Evolutionary conservation across 306 rosid genomes (phyloP), one percentile per base, ranked within the genome.

Genomic region (Glycyrrhiza uralensis): DNA sequence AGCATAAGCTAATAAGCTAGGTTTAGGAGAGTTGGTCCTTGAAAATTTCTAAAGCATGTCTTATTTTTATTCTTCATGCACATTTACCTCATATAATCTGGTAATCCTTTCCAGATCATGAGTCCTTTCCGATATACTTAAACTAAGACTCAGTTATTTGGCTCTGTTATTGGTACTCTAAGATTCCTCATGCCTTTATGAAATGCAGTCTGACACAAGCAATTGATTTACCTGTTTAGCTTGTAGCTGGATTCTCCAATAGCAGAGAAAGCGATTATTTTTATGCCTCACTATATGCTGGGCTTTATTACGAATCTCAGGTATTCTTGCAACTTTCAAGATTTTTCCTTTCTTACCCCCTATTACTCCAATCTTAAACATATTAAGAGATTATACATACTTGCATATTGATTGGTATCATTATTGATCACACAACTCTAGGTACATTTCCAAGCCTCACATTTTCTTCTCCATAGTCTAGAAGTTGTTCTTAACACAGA

Each of bases 261-360:
- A 79, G 96, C 76, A 80, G 71, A 65, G 92, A 76, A 45, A 74
- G 58, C 38, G 97, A 91, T 1, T 84, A 76, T 47, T 91, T 93
- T 80, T 91, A 91, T 57, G 88, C 97, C 67, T 85, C 91, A 58
- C 73, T 93, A 17, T 91, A 93, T 65, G 94, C 97, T 15, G 97
- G 97, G 26, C 97, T 93, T 44, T 89, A 81, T 74, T 80, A 82
- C 39, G 96, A 93, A 87, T 84, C 94, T 76, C 87, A 91, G 98
- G 98, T 93, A 79, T 33, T 77, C 52, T 57, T 72, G 41, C 74
- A 32, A 59, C 49, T 72, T 76, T 18, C 51, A 23, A 39, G 63
- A 46, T 50, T 47, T 57, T 46, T 18, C 15, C 23, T 51, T 80
- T 23, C 17, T 17, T 12, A n/a, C 50, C 12, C 10, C 50, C 15